Evolutionary conservation across 1,139 yeast species (phyloP).

Genomic region (Kurtzmaniella natalensis): DNA sequence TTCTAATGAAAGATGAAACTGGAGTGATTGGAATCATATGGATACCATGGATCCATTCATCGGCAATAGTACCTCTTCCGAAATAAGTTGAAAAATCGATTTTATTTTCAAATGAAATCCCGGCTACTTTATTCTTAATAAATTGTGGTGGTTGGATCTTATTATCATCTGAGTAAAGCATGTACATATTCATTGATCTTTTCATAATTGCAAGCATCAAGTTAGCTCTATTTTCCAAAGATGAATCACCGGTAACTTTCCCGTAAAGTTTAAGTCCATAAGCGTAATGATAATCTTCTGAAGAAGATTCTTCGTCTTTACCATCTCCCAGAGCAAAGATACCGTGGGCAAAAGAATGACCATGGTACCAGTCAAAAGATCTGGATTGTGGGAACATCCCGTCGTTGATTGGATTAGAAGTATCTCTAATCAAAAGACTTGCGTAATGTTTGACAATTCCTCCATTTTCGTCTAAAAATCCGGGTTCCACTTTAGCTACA

Average conservation of each 20-base stretch:
- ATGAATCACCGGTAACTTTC: slow-evolving; percentile 25
- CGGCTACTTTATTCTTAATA: slow-evolving; percentile 40
- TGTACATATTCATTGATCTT: slow-evolving; percentile 40
- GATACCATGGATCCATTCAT: slow-evolving; percentile 47
- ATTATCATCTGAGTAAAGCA: slow-evolving; percentile 38
- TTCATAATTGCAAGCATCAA: slow-evolving; percentile 41
- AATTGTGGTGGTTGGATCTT: slow-evolving; percentile 33
- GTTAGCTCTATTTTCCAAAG: slow-evolving; percentile 37
- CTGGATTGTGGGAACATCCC: slow-evolving; percentile 36
- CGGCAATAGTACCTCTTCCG: slow-evolving; percentile 39
- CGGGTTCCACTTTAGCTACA: slow-evolving; percentile 50
- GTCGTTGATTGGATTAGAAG: slow-evolving; percentile 33
- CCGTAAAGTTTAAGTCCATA: slow-evolving; percentile 42
- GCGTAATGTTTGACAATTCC: slow-evolving; percentile 27
- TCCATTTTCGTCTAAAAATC: slow-evolving; percentile 28
- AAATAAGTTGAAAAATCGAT: slow-evolving; percentile 43
- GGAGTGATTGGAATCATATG: slow-evolving; percentile 48
- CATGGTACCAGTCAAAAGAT: slow-evolving; percentile 44
- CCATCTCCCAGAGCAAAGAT: slow-evolving; percentile 44
- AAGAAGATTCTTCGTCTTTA: slow-evolving; percentile 43
- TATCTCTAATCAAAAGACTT: slow-evolving; percentile 34
- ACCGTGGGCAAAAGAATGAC: slow-evolving; percentile 47
- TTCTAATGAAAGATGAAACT: slow-evolving; percentile 35
- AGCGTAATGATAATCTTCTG: slow-evolving; percentile 44
- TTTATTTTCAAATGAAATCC: slow-evolving; percentile 44